A percentile compares a stretch with the other conserved stretches of the same genome.
phyloP scores from a whole-genome alignment of 164 flowering plant species.

The Amborella trichopoda region DNA sequence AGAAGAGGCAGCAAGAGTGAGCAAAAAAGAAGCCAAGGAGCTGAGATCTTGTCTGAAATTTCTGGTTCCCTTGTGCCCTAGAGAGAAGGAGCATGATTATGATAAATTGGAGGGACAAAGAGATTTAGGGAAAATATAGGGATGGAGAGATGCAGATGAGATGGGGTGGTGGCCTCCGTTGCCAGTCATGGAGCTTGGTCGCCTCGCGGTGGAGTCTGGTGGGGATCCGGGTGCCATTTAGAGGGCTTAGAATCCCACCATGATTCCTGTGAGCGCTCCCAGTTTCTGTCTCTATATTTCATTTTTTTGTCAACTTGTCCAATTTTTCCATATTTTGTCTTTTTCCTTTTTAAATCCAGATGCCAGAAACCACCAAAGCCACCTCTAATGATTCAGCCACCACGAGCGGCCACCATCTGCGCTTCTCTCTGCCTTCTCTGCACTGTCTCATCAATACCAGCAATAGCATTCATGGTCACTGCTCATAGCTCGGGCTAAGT shows the following conservation, averaged over 20 bases:
- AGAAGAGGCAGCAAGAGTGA: constrained; percentile 34
- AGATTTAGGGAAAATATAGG: background rate
- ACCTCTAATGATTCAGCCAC: too few species aligned
- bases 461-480: too few species aligned
- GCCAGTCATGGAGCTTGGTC: constrained; percentile 75
- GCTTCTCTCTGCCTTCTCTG: too few species aligned
- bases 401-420: too few species aligned
- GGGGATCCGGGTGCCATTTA: constrained; percentile 67
- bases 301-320: too few species aligned
- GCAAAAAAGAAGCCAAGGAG: constrained; percentile 24
- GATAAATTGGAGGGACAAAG: background rate
- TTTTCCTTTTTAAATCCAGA: too few species aligned
- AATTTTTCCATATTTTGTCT: too few species aligned
- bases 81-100: background rate
- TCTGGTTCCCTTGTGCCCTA: constrained; percentile 42
- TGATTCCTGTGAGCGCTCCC: constrained; percentile 32
- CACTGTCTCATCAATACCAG: too few species aligned
- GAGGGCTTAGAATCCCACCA: constrained; percentile 57
- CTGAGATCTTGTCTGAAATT: constrained; percentile 71
- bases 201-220: constrained; percentile 79
- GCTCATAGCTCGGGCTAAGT: too few species aligned
- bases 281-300: too few species aligned
- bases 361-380: too few species aligned
- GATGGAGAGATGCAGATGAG: constrained; percentile 32
- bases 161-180: constrained; percentile 79